A percentile compares a stretch with the other conserved stretches of the same genome.
These are phyloP conservation scores for Panicum miliaceum DNA, from an alignment of 176 grass and related monocot species.

Conservation along the genomic window DNA sequence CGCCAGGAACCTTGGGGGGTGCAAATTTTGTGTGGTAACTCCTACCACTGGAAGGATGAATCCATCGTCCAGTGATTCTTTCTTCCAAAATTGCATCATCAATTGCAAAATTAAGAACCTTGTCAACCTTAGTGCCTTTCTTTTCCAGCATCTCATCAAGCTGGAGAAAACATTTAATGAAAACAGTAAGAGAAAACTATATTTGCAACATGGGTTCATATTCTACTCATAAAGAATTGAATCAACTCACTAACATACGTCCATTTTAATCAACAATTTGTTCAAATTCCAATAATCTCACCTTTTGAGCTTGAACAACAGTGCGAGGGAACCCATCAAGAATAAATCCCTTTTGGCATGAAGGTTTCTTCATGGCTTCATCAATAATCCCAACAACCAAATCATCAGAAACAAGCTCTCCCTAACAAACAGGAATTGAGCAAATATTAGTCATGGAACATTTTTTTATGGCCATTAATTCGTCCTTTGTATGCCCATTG, in stretches of 20 bases:
- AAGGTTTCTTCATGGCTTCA: constrained; percentile 79
- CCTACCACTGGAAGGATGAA: constrained; percentile 72
- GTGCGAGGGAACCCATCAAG: constrained; percentile 83
- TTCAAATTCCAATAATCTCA: neutral
- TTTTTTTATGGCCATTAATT: neutral
- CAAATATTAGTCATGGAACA: constrained; percentile 6
- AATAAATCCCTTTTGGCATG: constrained; percentile 86
- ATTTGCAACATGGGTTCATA: neutral
- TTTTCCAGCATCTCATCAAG: constrained; percentile 79
- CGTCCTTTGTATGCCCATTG: neutral
- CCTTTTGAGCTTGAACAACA: constrained; percentile 83
- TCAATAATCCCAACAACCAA: constrained; percentile 86
- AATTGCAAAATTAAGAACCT: constrained; percentile 79
- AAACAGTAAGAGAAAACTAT: neutral
- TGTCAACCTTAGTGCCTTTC: constrained; percentile 62
- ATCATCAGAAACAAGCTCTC: constrained; percentile 82
- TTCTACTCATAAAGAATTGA: neutral
- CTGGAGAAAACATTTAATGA: constrained; percentile 33
- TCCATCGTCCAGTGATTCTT: constrained; percentile 86
- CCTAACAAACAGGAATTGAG: constrained; percentile 44
- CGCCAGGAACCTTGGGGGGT: constrained; percentile 64
- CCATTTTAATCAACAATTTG: neutral
- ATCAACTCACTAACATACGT: neutral
- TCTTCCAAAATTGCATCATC: constrained; percentile 77
- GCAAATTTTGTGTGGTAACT: constrained; percentile 78